Evolutionary conservation across 1,284 basidiomycete species (phyloP).

Genomic region (Gymnopus androsaceus): DNA sequence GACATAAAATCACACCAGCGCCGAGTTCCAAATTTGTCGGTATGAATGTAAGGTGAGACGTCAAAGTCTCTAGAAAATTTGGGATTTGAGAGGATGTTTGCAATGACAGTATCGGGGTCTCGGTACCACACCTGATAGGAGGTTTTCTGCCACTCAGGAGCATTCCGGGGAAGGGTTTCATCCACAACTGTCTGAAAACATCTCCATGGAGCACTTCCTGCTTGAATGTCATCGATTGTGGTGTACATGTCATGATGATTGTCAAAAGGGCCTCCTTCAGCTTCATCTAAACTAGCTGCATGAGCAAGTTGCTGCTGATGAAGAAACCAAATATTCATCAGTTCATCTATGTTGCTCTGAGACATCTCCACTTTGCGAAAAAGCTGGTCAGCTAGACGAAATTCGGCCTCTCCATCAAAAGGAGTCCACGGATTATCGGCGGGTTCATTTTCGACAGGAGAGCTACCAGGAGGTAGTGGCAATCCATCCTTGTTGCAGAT

Average conservation of each 20-base stretch:
- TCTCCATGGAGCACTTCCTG: conserved; percentile 28
- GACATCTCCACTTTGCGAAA: conserved; percentile 23
- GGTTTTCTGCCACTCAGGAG: conserved; percentile 26
- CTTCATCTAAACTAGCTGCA: not conserved
- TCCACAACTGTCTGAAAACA: conserved; percentile 22
- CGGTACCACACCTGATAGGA: conserved; percentile 27
- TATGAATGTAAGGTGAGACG: conserved; percentile 22
- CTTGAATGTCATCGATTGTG: conserved; percentile 31
- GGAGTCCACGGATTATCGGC: conserved; percentile 16
- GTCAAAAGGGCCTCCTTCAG: conserved; percentile 25
- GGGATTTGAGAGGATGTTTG: conserved; percentile 23
- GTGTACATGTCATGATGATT: conserved; percentile 23
- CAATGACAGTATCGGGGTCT: conserved; percentile 19
- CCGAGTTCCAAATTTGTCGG: conserved; percentile 4
- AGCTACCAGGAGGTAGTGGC: not conserved
- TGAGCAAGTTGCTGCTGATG: not conserved
- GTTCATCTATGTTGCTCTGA: conserved; percentile 13
- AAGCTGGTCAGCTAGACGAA: conserved; percentile 18
- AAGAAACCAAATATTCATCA: conserved; percentile 20
- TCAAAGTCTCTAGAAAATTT: conserved; percentile 20
- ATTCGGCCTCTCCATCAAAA: conserved; percentile 15
- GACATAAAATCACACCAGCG: conserved; percentile 30
- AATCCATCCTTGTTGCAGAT: conserved; percentile 7
- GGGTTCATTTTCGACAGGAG: not conserved
- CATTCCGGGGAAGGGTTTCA: conserved; percentile 20